Evolutionary conservation across 2,329 filamentous ascomycete genomes (phyloP), one percentile per base, ranked within the genome.

Genomic region (Hypoxylon sp.): DNA sequence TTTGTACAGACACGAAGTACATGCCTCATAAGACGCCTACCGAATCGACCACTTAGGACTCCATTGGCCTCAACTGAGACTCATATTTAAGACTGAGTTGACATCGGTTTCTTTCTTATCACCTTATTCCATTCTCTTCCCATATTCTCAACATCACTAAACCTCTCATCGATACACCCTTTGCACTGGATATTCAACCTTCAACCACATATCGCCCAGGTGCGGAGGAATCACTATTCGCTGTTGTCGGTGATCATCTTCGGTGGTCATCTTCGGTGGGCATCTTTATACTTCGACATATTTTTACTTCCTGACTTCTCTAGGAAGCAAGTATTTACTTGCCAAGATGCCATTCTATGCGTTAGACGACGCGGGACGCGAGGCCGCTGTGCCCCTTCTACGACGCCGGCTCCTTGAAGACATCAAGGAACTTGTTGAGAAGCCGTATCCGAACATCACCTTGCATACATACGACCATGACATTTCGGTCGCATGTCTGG

Each of bases 361-460:
- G 5, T 8, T 31, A 6, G 29, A 31, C 29, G 29, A 31, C 6
- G 2, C 29, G 5, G 8, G 8, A 5, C 29, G 5, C 3, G 47
- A 26, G 14, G 17, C 29, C 11, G 51, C 31, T 26, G 35, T 35
- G n/a, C 31, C 14, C 3, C n/a, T 55, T 47, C 53, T 68, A 24
- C 66, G 13, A 24, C 72, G 70, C 33, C 79, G 82, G 6, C 77
- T 82, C 59, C 72, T 86, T 13, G 76, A 76, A 24, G 84, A 86
- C 59, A 81, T 86, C 31, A 78, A 79, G 10, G 84, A 86, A 70
- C 75, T 86, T 14, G 76, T 82, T 48, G 74, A 77, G 24, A 74
- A 82, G 46, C 84, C 84, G 0, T 86, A 85, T 67, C 83, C 83
- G 2, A 84, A 83, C 48, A 81, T 86, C 63, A 61, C 68, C n/a